Conservation (phyloP, 176 grass and related monocot species). For the Carex kokanica region DNA sequence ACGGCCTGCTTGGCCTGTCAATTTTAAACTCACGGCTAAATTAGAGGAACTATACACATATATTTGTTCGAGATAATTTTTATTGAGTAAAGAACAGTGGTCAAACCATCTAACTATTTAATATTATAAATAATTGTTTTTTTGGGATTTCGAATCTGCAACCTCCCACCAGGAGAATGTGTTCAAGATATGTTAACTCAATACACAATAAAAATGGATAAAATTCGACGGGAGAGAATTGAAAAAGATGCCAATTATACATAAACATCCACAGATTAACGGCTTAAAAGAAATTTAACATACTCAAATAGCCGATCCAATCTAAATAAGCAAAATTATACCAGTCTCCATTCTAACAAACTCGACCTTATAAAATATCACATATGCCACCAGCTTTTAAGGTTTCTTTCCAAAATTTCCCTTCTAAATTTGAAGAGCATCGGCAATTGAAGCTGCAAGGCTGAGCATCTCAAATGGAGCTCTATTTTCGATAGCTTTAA, state of each 20-base stretch:
- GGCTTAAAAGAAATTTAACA: not conserved
- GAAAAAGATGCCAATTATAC: not conserved
- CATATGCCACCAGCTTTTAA: not conserved
- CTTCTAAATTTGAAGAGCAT: slow-evolving; percentile 13
- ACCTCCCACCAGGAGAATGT: too few relatives aligned
- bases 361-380: not conserved
- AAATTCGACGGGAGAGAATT: not conserved
- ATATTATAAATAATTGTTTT: too few relatives aligned
- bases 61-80: not conserved
- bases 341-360: not conserved
- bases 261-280: not conserved
- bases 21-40: too few relatives aligned
- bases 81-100: too few relatives aligned
- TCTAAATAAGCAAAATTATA: not conserved
- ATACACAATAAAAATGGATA: not conserved
- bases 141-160: too few relatives aligned
- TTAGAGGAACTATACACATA: not conserved
- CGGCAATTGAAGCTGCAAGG: slow-evolving; percentile 49
- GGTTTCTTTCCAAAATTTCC: not conserved
- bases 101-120: too few relatives aligned
- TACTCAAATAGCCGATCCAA: not conserved
- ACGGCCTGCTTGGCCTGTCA: too few relatives aligned
- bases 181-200: not conserved
- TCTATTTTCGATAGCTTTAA: slow-evolving; percentile 54
- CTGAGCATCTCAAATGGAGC: slow-evolving; percentile 88